These are phyloP conservation scores for Cutaneotrichosporon sp. DNA, from an alignment of 1,284 basidiomycete genomes.

Conservation along the genomic window DNA sequence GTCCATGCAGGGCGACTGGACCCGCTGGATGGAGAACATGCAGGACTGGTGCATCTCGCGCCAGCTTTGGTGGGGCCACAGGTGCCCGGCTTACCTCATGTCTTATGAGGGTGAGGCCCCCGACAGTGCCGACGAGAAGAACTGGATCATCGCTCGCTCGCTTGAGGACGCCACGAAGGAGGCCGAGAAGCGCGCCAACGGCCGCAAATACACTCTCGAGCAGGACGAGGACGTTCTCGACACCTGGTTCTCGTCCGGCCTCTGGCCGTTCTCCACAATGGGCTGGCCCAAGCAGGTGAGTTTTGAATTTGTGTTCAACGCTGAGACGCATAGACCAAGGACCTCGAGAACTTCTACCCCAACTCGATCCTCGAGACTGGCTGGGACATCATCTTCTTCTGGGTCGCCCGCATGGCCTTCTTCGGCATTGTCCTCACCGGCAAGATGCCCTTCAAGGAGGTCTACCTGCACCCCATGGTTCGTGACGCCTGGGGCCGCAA, in stretches of 20 bases:
- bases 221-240: conserved; percentile 98
- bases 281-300: conserved; percentile 90
- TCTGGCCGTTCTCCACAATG: conserved; percentile 98
- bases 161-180: conserved; percentile 76
- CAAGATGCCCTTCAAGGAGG: conserved; percentile 91
- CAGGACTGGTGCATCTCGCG: conserved; percentile 99
- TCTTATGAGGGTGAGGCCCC: conserved; percentile 75
- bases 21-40: conserved; percentile 91
- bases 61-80: conserved; percentile 99
- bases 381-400: conserved; percentile 99
- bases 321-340: conserved; percentile 73
- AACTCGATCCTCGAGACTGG: conserved; percentile 90
- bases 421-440: conserved; percentile 88
- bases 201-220: conserved; percentile 71
- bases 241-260: conserved; percentile 97
- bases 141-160: conserved; percentile 89
- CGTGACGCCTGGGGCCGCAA: conserved; percentile 97
- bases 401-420: conserved; percentile 98
- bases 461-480: conserved; percentile 99
- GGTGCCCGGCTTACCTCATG: conserved; percentile 92
- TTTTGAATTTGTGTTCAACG: conserved; percentile 60
- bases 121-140: conserved; percentile 68
- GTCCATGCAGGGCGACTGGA: conserved; percentile 90
- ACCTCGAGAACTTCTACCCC: conserved; percentile 82
- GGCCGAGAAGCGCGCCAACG: conserved; percentile 70